Evolutionary conservation across 1,284 basidiomycete species (phyloP), one percentile per base, ranked within the genome.

Genomic region (Leccinum fallax): DNA sequence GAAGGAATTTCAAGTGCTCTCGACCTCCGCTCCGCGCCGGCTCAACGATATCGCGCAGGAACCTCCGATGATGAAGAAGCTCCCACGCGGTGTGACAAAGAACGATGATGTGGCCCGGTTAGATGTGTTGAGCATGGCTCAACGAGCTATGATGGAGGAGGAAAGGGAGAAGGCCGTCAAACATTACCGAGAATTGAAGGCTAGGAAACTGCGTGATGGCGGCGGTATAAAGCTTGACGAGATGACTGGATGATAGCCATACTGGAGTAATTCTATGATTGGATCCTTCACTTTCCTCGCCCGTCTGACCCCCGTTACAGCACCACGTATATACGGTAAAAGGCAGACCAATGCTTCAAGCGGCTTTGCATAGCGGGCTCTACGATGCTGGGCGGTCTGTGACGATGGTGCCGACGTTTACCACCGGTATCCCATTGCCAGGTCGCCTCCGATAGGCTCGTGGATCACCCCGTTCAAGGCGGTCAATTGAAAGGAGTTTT

Each of bases 21-120:
- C 82, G 3, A 80, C 86, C n/a, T 82, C 87, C 19, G 75, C 81
- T 4, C 88, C 88, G 1, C 83, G 80, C 52, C 81, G 88, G 36
- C 80, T 92, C 16, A 90, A 90, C 72, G 88, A 90, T 72, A 79
- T 90, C 65, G 88, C 82, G 2, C 82, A 83, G 70, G 89, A 87
- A 48, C 87, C 87, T 3, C 90, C 90, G 0, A 72, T 75, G 15
- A 68, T 85, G 36, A 80, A 73, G 61, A 78, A 75, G 67, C 68
- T 79, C 3, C 79, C 83, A 3, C 79, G 80, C 38, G 77, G 78
- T 26, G 79, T 72, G 69, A 64, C 70, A 52, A 68, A 66, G 63
- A 59, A 46, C 58, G 62, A 57, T 76, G 62, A 57, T 76, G 75
- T 28, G 65, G 71, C 70, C 81, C 38, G 64, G 13, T 56, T 59